phyloP scores from a whole-genome alignment of 192 early-diverging fungal genomes.

The Paraglomus brasilianum region DNA sequence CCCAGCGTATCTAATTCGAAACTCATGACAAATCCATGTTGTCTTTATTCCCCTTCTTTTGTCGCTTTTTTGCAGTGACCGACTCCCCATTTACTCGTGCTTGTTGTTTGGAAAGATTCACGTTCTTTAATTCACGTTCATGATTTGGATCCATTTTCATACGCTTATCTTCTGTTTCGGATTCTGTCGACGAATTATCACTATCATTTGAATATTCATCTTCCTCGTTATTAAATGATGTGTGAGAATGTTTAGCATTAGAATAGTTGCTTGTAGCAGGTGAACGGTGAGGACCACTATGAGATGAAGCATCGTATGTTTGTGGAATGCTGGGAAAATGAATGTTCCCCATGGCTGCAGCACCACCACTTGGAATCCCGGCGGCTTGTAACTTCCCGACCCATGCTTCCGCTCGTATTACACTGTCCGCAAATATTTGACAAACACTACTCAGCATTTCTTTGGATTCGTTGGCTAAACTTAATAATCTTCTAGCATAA shows the following conservation, averaged over 20 bases:
- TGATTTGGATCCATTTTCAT: slow-evolving; percentile 20
- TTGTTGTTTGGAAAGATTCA: background rate
- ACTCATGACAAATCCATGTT: background rate
- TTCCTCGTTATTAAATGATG: background rate
- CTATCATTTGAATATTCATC: background rate
- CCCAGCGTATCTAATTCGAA: background rate
- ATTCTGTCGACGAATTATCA: slow-evolving; percentile 15
- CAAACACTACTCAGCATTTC: slow-evolving; percentile 67
- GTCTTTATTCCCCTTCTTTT: slow-evolving; percentile 4
- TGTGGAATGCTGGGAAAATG: slow-evolving; percentile 16
- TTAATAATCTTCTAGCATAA: slow-evolving; percentile 62
- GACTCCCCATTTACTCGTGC: slow-evolving; percentile 1
- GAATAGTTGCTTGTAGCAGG: background rate
- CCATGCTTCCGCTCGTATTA: slow-evolving; percentile 65
- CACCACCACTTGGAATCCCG: slow-evolving; percentile 29
- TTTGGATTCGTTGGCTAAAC: slow-evolving; percentile 67
- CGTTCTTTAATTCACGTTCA: background rate
- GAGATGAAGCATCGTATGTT: background rate
- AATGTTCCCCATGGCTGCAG: background rate
- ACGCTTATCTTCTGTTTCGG: slow-evolving; percentile 7
- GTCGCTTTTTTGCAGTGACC: background rate
- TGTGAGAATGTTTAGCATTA: background rate
- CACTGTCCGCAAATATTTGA: slow-evolving; percentile 65
- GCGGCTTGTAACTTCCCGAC: slow-evolving; percentile 49
- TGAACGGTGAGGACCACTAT: slow-evolving; percentile 2